Evolutionary conservation across 371 early-diverging fungal species (phyloP), one percentile per base, ranked within the genome.

Genomic region (Polyrhizophydium stewartii): DNA sequence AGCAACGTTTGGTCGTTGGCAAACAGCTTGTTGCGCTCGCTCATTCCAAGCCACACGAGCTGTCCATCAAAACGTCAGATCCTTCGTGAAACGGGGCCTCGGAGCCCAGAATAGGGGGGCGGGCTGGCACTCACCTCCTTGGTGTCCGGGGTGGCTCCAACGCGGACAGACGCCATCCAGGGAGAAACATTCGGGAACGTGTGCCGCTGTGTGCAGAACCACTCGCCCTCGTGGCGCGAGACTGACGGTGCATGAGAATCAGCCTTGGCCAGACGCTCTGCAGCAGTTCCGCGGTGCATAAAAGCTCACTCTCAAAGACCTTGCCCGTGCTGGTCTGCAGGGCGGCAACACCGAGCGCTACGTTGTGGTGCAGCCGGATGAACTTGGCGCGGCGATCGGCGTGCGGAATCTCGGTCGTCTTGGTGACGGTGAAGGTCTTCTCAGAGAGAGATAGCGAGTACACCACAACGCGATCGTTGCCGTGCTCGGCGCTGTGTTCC

Each of bases 21-120:
- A 64, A 88, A 92, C 16, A 97, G 83, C 58, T 89, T 88, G 73
- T 91, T 89, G 58, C 92, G 85, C 22, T 84, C 79, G 1, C 87
- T 88, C 40, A 92, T 78, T 2, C 90, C 94, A 65, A 94, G 71
- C 1, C 89, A 73, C 5, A 82, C 73, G 40, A 25, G 7, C 55
- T 31, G 25, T 24, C 10, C 19, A 40, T 19, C 10, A 40, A 40
- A n/a, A n/a, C n/a, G n/a, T n/a, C n/a, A n/a, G n/a, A n/a, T n/a
- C n/a, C n/a, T n/a, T n/a, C n/a, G n/a, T n/a, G n/a, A n/a, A n/a
- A n/a, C n/a, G n/a, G n/a, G n/a, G n/a, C n/a, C n/a, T n/a, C n/a
- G n/a, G n/a, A n/a, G n/a, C n/a, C n/a, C n/a, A n/a, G n/a, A n/a
- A n/a, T n/a, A 37, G 10, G 16, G 38, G 38, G 7, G 38, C 16